These are phyloP conservation scores for Didymella keratinophila DNA, from an alignment of 2,329 filamentous ascomycete genomes.

Conservation along the genomic window DNA sequence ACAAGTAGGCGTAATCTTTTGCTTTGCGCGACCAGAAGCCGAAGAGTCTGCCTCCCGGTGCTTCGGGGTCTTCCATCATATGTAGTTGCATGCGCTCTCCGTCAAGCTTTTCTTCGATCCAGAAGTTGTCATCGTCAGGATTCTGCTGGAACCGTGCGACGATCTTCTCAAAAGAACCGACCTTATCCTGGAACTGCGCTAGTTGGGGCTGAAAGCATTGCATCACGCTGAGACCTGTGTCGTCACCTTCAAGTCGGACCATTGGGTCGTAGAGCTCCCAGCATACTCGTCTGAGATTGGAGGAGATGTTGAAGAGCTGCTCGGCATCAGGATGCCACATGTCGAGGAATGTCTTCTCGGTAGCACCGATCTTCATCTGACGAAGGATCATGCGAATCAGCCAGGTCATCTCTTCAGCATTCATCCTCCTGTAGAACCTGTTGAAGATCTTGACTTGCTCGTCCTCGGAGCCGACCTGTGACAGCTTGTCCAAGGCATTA, in stretches of 20 bases:
- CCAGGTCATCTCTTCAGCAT: conserved; percentile 92
- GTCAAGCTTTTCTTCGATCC: conserved; percentile 98
- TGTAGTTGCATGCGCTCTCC: conserved; percentile 98
- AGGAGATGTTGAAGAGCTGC: conserved; percentile 82
- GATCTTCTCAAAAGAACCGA: conserved; percentile 75
- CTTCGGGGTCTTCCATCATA: conserved; percentile 74
- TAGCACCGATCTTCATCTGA: conserved; percentile 77
- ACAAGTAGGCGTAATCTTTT: conserved; percentile 95
- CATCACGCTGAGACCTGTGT: conserved; percentile 81
- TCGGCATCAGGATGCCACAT: conserved; percentile 64
- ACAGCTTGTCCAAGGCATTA: conserved; percentile 78
- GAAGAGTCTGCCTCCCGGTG: conserved; percentile 76
- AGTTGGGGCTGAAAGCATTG: conserved; percentile 96
- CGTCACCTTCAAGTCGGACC: conserved; percentile 75
- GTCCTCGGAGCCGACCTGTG: conserved; percentile 78
- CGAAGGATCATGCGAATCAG: conserved; percentile 90
- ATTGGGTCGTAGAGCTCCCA: conserved; percentile 86
- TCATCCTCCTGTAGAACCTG: conserved; percentile 89
- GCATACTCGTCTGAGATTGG: conserved; percentile 86
- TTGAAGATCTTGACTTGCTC: conserved; percentile 83
- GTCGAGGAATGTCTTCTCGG: conserved; percentile 87
- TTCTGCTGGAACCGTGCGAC: conserved; percentile 71
- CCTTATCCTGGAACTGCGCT: conserved; percentile 85
- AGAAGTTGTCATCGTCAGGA: conserved; percentile 79
- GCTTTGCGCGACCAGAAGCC: conserved; percentile 94